Evolutionary conservation across 352 stramenopile species (phyloP).

Genomic region (Globisporangium paddicum): DNA sequence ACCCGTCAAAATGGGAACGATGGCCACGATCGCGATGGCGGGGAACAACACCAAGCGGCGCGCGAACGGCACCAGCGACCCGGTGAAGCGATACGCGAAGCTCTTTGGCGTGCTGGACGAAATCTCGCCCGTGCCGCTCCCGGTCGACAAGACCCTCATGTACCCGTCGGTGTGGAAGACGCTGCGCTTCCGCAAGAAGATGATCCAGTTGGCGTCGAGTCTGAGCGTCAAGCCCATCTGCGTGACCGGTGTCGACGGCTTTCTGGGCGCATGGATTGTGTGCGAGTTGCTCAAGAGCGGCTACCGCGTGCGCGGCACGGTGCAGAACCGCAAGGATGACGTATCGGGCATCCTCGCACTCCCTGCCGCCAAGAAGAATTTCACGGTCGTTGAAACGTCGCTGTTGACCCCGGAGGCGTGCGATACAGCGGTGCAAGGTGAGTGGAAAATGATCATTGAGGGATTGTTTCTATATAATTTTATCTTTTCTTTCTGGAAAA

Average conservation of each 20-base stretch:
- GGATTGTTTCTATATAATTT: slow-evolving; percentile 2
- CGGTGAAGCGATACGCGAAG: slow-evolving; percentile 15
- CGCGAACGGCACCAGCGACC: slow-evolving; percentile 4
- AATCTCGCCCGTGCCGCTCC: slow-evolving; percentile 5
- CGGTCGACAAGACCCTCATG: slow-evolving; percentile 29
- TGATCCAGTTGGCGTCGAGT: slow-evolving; percentile 69
- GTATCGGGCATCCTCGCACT: slow-evolving; percentile 72
- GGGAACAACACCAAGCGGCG: slow-evolving; percentile 5
- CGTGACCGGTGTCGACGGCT: slow-evolving; percentile 83
- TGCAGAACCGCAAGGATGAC: slow-evolving; percentile 85
- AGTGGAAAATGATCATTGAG: not conserved
- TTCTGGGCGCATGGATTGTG: slow-evolving; percentile 84
- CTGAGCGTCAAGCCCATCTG: slow-evolving; percentile 79
- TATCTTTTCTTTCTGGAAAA: slow-evolving; percentile 1
- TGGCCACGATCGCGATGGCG: not conserved
- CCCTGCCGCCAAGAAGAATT: slow-evolving; percentile 71
- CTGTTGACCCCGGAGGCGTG: slow-evolving; percentile 84
- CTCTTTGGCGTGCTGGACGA: slow-evolving; percentile 16
- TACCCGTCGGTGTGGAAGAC: slow-evolving; percentile 80
- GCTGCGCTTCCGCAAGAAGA: slow-evolving; percentile 79
- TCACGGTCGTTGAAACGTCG: slow-evolving; percentile 84
- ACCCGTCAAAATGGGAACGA: too few species aligned
- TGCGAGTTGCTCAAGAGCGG: slow-evolving; percentile 68
- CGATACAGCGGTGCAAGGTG: slow-evolving; percentile 80
- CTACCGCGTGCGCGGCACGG: slow-evolving; percentile 80